Percentiles rank a stretch among this genome's conserved stretches.
phyloP scores from a whole-genome alignment of 2,329 filamentous ascomycete species.

The Alternaria arbusti region DNA sequence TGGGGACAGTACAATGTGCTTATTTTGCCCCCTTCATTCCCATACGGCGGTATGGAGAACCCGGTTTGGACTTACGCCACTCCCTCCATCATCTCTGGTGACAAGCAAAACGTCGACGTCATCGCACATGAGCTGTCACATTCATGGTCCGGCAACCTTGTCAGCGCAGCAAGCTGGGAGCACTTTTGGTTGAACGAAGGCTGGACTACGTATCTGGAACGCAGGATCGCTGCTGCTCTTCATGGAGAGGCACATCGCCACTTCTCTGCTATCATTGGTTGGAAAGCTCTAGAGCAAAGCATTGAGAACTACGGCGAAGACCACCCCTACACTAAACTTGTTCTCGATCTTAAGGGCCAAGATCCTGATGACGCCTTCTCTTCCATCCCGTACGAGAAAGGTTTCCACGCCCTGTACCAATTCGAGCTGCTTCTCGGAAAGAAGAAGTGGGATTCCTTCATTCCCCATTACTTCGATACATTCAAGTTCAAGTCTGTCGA shows the following conservation, averaged over 20 bases:
- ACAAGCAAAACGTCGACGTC: slow-evolving; percentile 86
- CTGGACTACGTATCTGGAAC: slow-evolving; percentile 95
- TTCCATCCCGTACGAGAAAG: slow-evolving; percentile 92
- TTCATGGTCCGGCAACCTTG: slow-evolving; percentile 88
- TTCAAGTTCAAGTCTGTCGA: slow-evolving; percentile 88
- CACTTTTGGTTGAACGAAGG: slow-evolving; percentile 78
- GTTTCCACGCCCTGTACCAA: slow-evolving; percentile 91
- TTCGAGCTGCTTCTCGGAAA: slow-evolving; percentile 85
- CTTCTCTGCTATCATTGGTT: slow-evolving; percentile 95
- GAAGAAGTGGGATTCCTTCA: slow-evolving; percentile 91
- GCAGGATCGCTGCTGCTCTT: slow-evolving; percentile 76
- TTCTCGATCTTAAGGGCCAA: slow-evolving; percentile 84
- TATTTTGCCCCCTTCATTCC: slow-evolving; percentile 81
- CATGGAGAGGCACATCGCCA: slow-evolving; percentile 87
- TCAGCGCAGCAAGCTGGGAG: slow-evolving; percentile 80
- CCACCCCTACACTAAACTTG: slow-evolving; percentile 91
- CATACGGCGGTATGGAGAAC: slow-evolving; percentile 75
- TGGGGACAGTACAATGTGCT: slow-evolving; percentile 97
- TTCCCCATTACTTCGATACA: slow-evolving; percentile 89
- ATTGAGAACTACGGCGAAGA: slow-evolving; percentile 79
- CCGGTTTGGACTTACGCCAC: slow-evolving; percentile 95
- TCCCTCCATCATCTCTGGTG: slow-evolving; percentile 88
- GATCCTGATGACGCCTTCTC: slow-evolving; percentile 97
- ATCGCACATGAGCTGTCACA: slow-evolving; percentile 84
- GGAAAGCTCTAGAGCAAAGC: slow-evolving; percentile 85